These are phyloP conservation scores for Tricholoma sp. DNA, from an alignment of 768 basidiomycete genomes.

Conservation along the genomic window DNA sequence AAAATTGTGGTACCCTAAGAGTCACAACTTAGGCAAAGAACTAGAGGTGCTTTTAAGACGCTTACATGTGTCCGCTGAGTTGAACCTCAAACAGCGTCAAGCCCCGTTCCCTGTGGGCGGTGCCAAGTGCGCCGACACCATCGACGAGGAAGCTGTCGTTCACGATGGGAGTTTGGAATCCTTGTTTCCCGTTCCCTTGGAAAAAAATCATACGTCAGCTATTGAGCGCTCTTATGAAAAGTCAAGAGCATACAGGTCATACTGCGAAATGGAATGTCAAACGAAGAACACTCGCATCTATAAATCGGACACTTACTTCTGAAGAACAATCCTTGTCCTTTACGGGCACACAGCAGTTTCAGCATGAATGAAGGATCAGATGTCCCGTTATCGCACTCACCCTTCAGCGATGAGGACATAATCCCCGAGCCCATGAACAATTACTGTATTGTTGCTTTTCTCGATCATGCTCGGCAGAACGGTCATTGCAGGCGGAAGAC, in stretches of 20 bases:
- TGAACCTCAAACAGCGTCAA: conserved; percentile 63
- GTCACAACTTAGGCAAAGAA: conserved; percentile 1
- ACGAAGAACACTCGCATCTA: background rate
- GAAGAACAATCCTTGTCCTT: conserved; percentile 56
- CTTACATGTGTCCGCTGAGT: conserved; percentile 70
- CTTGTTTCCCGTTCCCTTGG: conserved; percentile 58
- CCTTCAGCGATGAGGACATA: conserved; percentile 72
- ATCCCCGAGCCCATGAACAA: conserved; percentile 70
- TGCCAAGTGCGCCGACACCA: conserved; percentile 64
- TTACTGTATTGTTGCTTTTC: conserved; percentile 62
- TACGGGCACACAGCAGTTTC: background rate
- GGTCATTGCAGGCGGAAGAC: conserved; percentile 55
- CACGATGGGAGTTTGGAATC: conserved; percentile 65
- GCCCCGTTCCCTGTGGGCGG: conserved; percentile 59
- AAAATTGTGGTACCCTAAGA: conserved; percentile 59
- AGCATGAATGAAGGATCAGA: background rate
- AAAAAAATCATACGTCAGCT: background rate
- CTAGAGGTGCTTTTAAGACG: conserved; percentile 2
- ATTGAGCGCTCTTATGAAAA: background rate
- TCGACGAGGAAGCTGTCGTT: conserved; percentile 68
- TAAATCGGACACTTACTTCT: conserved; percentile 41
- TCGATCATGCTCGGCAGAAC: conserved; percentile 74
- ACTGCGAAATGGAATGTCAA: conserved; percentile 15
- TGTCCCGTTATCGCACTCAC: conserved; percentile 29
- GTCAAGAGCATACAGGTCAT: conserved; percentile 35